These are phyloP conservation scores for Podaxis mareebaensis DNA, from an alignment of 768 basidiomycete genomes.

Conservation along the genomic window DNA sequence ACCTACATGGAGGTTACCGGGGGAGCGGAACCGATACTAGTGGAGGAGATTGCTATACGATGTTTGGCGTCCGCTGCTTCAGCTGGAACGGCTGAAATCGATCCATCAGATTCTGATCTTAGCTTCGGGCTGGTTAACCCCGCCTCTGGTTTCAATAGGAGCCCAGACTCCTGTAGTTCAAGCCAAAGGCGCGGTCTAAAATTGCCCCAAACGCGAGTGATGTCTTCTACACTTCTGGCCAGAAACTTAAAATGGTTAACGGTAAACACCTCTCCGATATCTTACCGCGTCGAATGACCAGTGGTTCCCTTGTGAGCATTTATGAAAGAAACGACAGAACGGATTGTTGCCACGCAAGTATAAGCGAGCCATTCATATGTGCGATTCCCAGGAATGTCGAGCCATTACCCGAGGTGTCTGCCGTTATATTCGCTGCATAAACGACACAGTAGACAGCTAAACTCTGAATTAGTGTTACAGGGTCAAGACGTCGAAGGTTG, in stretches of 20 bases:
- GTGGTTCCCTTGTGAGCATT: not conserved
- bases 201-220: not conserved
- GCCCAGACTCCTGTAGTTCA: not conserved
- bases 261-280: not conserved
- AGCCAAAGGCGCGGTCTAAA: not conserved
- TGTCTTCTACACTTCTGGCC: not conserved
- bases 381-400: constrained; percentile 3
- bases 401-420: not conserved
- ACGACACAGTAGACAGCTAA: no score
- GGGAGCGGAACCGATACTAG: not conserved
- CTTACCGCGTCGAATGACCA: not conserved
- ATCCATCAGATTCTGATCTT: constrained; percentile 10
- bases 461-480: no score
- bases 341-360: not conserved
- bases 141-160: not conserved
- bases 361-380: not conserved
- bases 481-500: no score
- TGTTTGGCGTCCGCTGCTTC: not conserved
- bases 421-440: not conserved
- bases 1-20: not conserved
- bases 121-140: not conserved
- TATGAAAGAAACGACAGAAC: not conserved
- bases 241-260: not conserved
- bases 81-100: not conserved
- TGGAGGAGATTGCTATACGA: not conserved